phyloP scores from a whole-genome alignment of 306 rosid genomes.

The Quercus dentata region DNA sequence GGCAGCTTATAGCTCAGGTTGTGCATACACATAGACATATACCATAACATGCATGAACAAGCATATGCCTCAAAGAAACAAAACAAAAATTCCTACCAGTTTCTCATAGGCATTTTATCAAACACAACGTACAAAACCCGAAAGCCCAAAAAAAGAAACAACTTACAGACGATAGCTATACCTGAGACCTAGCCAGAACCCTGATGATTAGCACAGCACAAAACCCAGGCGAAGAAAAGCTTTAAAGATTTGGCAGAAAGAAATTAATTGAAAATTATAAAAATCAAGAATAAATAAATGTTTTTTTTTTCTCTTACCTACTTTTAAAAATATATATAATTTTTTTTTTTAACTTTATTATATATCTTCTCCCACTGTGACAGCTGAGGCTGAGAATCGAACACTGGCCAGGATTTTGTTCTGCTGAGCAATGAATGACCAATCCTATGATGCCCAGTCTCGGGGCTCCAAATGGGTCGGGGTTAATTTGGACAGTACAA shows the following conservation, averaged over 20 bases:
- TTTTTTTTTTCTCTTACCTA: not conserved
- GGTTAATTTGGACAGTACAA: not conserved
- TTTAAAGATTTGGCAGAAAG: not conserved
- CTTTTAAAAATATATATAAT: not conserved
- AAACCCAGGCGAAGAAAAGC: not conserved
- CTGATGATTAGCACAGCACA: not conserved
- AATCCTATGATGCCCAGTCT: not conserved
- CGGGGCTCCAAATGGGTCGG: not conserved
- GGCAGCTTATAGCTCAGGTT: not conserved
- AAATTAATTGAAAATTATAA: not conserved
- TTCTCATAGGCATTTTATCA: not conserved
- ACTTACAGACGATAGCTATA: not conserved
- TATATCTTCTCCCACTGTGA: not conserved
- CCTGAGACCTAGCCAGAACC: constrained; percentile 4
- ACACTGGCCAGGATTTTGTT: not conserved
- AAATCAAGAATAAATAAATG: not conserved
- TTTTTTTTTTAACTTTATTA: not conserved
- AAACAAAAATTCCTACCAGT: not conserved
- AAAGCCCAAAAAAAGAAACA: not conserved
- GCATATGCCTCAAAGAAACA: not conserved
- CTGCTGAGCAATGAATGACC: not conserved
- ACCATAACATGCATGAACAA: not conserved
- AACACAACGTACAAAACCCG: not conserved
- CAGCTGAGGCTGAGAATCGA: not conserved
- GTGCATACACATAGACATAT: not conserved